Percentiles rank a stretch among this genome's conserved stretches.
These are phyloP conservation scores for Cladophialophora yegresii DNA, from an alignment of 2,329 filamentous ascomycete species.

Conservation along the genomic window DNA sequence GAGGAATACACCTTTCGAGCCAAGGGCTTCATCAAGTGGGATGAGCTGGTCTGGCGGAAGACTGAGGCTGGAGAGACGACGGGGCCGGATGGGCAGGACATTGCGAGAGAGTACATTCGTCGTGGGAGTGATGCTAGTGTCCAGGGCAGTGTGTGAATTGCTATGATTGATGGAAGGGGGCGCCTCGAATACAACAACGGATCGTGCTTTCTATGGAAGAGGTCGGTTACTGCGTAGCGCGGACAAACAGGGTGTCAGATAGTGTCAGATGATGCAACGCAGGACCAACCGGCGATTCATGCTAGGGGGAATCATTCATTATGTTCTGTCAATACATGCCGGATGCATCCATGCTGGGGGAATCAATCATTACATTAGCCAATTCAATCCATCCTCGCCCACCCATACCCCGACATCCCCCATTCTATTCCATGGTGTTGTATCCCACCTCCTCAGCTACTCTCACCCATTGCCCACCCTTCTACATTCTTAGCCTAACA, in stretches of 20 bases:
- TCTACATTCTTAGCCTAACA: not conserved
- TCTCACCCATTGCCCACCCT: not conserved
- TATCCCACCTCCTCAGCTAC: not conserved
- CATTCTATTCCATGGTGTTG: not conserved
- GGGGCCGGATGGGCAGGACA: conserved; percentile 1
- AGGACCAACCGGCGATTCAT: no score
- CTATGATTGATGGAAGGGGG: not conserved
- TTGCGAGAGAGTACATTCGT: conserved; percentile 16
- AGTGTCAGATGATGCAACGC: not conserved
- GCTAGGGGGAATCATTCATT: no score
- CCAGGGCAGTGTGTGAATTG: not conserved
- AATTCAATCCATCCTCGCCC: no score
- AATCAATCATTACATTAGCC: no score
- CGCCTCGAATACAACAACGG: not conserved
- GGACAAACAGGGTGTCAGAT: not conserved
- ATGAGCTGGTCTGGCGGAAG: conserved; percentile 25
- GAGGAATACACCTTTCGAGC: conserved; percentile 5
- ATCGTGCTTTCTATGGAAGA: not conserved
- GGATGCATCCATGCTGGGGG: no score
- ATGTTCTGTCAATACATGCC: no score
- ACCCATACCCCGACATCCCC: no score
- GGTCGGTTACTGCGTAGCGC: not conserved
- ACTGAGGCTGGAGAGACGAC: conserved; percentile 18
- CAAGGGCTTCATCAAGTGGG: conserved; percentile 17
- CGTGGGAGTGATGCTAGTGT: conserved; percentile 4